Evolutionary conservation across 2,329 filamentous ascomycete species (phyloP), one percentile per base, ranked within the genome.

Genomic region (Graphiopsis chlorocephala): DNA sequence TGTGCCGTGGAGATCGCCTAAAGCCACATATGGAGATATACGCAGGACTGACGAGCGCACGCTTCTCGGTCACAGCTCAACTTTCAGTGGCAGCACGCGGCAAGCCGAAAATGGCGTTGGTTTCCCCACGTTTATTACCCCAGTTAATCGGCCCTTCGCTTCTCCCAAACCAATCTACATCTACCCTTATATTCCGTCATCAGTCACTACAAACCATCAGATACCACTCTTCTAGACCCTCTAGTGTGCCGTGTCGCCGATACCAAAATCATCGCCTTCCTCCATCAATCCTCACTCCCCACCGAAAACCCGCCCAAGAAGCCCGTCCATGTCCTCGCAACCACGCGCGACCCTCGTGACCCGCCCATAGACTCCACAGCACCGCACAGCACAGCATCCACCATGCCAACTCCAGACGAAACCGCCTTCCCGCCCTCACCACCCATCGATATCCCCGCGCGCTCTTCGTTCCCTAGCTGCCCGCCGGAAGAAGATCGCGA

Each of bases 401-500:
- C 64, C 42, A 70, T 70, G 69, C 69, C 69, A 50, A 70, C 68
- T 11, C 68, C 68, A 25, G 50, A 63, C 55, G 69, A 70, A 25
- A 48, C 59, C 33, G 61, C 56, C 1, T 55, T 61, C 8, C 60
- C 62, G 20, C 69, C 65, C 12, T 65, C 68, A 58, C 64, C 67
- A 33, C 68, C 66, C 12, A 60, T 57, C 25, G 69, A 69, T 1
- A 60, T 64, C 4, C 68, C 65, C n/a, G 66, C 69, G 28, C 67
- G 67, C 29, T 58, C 66, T 15, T 66, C 64, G 42, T 73, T 72
- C 68, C 75, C 78, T 35, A 78, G 78, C 69, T 83, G 81, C 72
- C 81, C 81, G 55, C 77, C 78, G 55, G 77, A 79, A 57, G 77
- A 79, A 70, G 77, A 78, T 58, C 35, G 63, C 26, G 33, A 55